Evolutionary conservation across 2,329 filamentous ascomycete genomes (phyloP).

Genomic region (Xylariaceae sp.): DNA sequence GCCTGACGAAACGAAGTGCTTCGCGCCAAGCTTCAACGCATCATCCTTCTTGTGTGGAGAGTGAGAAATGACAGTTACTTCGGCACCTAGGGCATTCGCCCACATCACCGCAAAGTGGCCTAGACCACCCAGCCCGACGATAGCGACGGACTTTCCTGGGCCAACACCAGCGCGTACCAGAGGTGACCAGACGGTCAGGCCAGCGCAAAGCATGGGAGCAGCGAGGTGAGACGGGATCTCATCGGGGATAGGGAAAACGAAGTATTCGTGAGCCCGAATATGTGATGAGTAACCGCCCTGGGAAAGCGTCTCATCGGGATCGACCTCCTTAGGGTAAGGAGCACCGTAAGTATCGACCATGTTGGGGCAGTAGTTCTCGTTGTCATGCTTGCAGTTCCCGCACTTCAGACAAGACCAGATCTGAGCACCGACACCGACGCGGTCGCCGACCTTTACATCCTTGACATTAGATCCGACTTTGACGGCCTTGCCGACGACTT

Average conservation of each 20-base stretch:
- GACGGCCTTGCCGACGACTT: conserved; percentile 55
- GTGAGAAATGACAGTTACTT: conserved; percentile 64
- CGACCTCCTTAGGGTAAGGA: conserved; percentile 55
- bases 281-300: conserved; percentile 63
- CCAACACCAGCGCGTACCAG: conserved; percentile 65
- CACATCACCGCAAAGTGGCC: conserved; percentile 73
- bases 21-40: conserved; percentile 60
- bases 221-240: conserved; percentile 46
- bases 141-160: conserved; percentile 67
- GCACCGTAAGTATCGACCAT: conserved; percentile 55
- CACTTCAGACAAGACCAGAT: conserved; percentile 55
- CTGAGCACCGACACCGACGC: conserved; percentile 63
- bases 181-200: conserved; percentile 71
- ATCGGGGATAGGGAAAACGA: conserved; percentile 59
- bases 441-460: conserved; percentile 58
- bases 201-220: conserved; percentile 74
- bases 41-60: conserved; percentile 57
- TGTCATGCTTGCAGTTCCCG: conserved; percentile 44
- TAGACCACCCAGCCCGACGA: conserved; percentile 71
- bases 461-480: conserved; percentile 39
- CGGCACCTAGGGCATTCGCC: conserved; percentile 67
- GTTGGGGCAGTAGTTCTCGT: conserved; percentile 50
- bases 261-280: conserved; percentile 53
- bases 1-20: conserved; percentile 46
- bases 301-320: conserved; percentile 54